Conservation (phyloP, 805 yeast species). For the Yarrowia bubula region DNA sequence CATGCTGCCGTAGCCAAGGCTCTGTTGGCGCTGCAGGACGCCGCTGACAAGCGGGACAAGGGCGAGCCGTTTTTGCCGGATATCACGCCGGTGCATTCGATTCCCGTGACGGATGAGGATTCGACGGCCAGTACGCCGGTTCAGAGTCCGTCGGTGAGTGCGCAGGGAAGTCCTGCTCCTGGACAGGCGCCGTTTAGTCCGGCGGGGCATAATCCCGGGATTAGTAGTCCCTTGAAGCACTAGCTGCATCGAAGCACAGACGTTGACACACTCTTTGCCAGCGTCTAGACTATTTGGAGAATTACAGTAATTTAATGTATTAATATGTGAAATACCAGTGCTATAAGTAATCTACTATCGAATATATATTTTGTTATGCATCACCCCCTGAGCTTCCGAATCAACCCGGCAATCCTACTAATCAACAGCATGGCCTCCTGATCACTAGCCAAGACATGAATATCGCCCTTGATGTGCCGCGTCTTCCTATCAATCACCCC, state of each 20-base stretch:
- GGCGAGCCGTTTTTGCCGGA: background rate
- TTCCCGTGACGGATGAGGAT: conserved; percentile 4
- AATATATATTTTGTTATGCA: too few relatives aligned
- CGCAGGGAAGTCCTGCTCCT: background rate
- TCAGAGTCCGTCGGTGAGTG: background rate
- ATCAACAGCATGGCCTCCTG: conserved; percentile 4
- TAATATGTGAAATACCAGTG: too few relatives aligned
- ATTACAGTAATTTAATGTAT: too few relatives aligned
- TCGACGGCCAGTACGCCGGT: background rate
- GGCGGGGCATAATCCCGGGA: too few relatives aligned
- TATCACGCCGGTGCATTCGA: conserved; percentile 6
- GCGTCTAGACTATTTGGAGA: too few relatives aligned
- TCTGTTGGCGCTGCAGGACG: conserved; percentile 57
- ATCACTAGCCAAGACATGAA: background rate
- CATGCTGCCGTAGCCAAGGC: conserved; percentile 70
- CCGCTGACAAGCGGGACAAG: conserved; percentile 42
- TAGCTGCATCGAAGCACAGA: background rate
- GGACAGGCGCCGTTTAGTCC: background rate
- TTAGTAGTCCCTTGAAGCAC: background rate
- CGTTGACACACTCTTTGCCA: too few relatives aligned
- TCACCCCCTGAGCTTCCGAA: conserved; percentile 12
- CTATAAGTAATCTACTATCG: too few relatives aligned
- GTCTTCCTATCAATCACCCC: conserved; percentile 3
- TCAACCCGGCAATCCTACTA: background rate
- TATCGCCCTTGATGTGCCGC: background rate